Evolutionary conservation across 768 basidiomycete genomes (phyloP), one percentile per base, ranked within the genome.

Genomic region (Neoboletus magnificus): DNA sequence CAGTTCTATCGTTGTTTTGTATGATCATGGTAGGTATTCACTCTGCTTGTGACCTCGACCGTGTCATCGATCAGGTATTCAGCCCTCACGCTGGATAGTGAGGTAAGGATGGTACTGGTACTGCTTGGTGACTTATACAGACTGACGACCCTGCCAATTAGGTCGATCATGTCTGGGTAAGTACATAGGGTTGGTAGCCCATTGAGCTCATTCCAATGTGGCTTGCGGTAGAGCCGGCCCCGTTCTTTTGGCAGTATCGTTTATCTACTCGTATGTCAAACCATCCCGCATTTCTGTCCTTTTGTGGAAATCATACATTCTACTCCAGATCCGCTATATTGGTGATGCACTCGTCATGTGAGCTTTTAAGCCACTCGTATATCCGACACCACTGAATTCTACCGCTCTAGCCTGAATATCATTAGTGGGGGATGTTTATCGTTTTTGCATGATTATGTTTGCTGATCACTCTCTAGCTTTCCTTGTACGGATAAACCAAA

Each of bases 151-250:
- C 9, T 15, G 30, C 10, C 4, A 16, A 48, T 7, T 20, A 62
- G 66, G 51, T 67, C 15, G 45, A 58, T 29, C 33, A 65, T 50
- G 25, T 67, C 42, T 66, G 65, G 66, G 65, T 62, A 48, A 43
- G 55, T 30, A 18, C 4, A 1, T 15, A 8, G n/a, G n/a, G 4
- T n/a, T n/a, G 1, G 22, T 5, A 15, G 23, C 30, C 16, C 36
- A 23, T 52, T 5, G 15, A n/a, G 23, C 11, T 20, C 27, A 48
- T 8, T 7, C 20, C n/a, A 29, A 55, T 43, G 5, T 48, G 18
- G 18, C 15, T 20, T 27, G 15, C 49, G 32, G 12, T 25, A 66
- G 65, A 58, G 47, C 2, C 40, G 32, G 2, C 35, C 20, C 8
- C 22, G 30, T 2, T 49, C 44, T 9, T 67, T 59, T 23, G 66